phyloP scores from a whole-genome alignment of 108 stramenopile genomes.

The Skeletonema tropicum region DNA sequence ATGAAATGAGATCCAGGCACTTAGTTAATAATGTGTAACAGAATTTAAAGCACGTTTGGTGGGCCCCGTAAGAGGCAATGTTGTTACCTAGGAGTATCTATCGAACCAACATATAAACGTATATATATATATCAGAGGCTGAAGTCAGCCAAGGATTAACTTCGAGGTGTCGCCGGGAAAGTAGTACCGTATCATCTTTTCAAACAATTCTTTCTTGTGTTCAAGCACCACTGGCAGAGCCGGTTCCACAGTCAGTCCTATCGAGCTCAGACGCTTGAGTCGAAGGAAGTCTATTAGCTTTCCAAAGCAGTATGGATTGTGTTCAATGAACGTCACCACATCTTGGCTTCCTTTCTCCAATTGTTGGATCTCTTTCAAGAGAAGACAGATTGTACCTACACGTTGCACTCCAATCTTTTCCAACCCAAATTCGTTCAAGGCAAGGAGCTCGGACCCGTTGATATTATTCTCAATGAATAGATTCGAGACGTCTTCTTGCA shows the following conservation, averaged over 20 bases:
- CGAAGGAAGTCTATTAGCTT: not conserved
- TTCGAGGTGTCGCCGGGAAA: conserved; percentile 8
- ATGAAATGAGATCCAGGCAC: too few species aligned
- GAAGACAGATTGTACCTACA: too few species aligned
- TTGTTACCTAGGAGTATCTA: too few species aligned
- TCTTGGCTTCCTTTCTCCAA: not conserved
- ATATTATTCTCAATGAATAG: conserved; percentile 2
- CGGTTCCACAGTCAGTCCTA: not conserved
- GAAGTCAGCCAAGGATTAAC: not conserved
- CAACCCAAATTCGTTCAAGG: conserved; percentile 9
- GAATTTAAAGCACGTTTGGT: too few species aligned
- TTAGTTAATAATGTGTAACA: too few species aligned
- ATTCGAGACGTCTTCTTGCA: not conserved
- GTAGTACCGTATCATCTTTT: conserved; percentile 11
- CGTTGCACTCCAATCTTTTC: conserved; percentile 12
- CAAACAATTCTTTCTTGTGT: conserved; percentile 6
- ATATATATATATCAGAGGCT: too few species aligned
- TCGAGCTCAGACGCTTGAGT: not conserved
- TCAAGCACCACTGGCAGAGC: not conserved
- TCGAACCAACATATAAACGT: too few species aligned
- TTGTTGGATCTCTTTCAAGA: conserved; percentile 25
- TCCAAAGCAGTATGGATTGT: too few species aligned
- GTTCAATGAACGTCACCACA: too few species aligned
- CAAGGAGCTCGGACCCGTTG: conserved; percentile 8
- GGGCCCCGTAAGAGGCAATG: too few species aligned